phyloP scores from a whole-genome alignment of 768 basidiomycete genomes.

The Panus rudis region DNA sequence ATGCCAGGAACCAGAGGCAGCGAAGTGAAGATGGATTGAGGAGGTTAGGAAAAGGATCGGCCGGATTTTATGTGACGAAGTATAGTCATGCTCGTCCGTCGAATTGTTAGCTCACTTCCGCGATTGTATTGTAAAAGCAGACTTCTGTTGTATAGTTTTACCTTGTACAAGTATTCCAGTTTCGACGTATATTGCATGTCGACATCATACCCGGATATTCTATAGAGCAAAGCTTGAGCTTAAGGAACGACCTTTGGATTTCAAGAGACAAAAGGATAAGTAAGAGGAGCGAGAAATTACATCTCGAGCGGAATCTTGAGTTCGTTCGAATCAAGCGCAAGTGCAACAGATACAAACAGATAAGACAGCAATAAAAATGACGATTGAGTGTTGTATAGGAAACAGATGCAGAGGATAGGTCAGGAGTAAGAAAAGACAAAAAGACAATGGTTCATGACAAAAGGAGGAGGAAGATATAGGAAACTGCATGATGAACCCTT shows the following conservation, averaged over 20 bases:
- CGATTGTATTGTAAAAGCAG: too few relatives aligned
- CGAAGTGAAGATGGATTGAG: constrained; percentile 25
- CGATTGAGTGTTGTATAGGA: constrained; percentile 1
- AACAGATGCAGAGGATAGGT: neutral
- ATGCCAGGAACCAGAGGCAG: neutral
- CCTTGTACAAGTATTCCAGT: too few relatives aligned
- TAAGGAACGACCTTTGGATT: too few relatives aligned
- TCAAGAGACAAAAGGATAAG: too few relatives aligned
- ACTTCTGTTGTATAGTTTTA: too few relatives aligned
- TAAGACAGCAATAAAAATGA: constrained; percentile 2
- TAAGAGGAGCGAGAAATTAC: too few relatives aligned
- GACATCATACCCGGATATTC: too few relatives aligned
- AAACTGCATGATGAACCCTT: neutral
- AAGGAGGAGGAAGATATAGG: constrained; percentile 1
- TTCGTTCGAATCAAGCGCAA: too few relatives aligned
- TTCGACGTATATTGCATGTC: too few relatives aligned
- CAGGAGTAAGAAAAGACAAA: neutral
- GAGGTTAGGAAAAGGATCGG: constrained; percentile 27
- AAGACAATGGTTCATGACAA: neutral
- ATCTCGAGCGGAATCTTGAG: too few relatives aligned
- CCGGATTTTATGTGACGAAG: constrained; percentile 47
- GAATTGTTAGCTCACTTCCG: too few relatives aligned
- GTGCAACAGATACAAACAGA: constrained; percentile 3
- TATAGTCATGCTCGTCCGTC: constrained; percentile 35
- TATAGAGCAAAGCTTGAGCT: too few relatives aligned